phyloP scores from a whole-genome alignment of 176 grass and related monocot species.

The Raddia guianensis region DNA sequence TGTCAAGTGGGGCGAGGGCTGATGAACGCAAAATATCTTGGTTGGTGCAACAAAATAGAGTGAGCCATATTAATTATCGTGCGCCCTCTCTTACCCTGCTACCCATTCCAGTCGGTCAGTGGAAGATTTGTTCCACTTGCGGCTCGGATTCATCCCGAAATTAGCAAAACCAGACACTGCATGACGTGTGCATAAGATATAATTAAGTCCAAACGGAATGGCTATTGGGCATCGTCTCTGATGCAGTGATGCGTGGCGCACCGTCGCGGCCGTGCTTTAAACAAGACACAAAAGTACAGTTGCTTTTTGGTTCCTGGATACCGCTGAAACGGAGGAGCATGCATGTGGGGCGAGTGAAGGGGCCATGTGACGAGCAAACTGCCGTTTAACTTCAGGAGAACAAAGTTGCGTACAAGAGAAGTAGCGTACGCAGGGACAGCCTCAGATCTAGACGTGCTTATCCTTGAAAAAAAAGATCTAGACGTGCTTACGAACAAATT shows the following conservation, averaged over 20 bases:
- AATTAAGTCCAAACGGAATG: background rate
- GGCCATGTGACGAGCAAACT: background rate
- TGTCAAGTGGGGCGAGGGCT: too few species aligned
- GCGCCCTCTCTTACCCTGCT: too few species aligned
- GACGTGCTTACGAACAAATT: too few species aligned
- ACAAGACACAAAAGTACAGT: constrained; percentile 11
- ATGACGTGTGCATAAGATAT: background rate
- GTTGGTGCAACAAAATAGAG: background rate
- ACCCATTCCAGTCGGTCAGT: background rate
- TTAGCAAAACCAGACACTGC: background rate
- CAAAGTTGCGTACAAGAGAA: too few species aligned
- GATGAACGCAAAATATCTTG: background rate
- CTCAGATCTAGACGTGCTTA: too few species aligned
- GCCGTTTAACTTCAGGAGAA: too few species aligned
- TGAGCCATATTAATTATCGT: too few species aligned
- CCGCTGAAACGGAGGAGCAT: background rate
- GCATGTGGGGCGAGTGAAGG: constrained; percentile 13
- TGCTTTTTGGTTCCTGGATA: background rate
- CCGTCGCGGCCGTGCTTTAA: background rate
- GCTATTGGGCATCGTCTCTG: background rate
- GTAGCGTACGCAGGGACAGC: too few species aligned
- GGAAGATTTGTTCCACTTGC: background rate
- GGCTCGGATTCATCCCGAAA: background rate
- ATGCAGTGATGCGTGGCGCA: too few species aligned
- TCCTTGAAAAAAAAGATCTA: too few species aligned